phyloP scores from a whole-genome alignment of 2,329 filamentous ascomycete species.

The Fusarium sp. region DNA sequence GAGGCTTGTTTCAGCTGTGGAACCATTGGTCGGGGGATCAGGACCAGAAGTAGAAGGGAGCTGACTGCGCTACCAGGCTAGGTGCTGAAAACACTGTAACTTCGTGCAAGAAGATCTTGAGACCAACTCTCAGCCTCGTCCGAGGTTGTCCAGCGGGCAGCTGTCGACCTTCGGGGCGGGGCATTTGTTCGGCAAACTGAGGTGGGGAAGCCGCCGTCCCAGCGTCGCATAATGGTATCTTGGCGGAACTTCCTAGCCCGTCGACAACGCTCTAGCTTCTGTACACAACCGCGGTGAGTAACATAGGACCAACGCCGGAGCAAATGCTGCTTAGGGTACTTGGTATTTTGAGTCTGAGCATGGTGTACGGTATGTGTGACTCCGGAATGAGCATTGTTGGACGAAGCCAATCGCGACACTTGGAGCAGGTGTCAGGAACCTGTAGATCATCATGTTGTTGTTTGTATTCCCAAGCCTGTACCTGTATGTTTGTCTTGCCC shows the following conservation, averaged over 20 bases:
- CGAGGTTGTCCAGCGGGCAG: conserved; percentile 20
- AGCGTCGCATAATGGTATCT: conserved; percentile 2
- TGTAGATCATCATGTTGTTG: conserved; percentile 17
- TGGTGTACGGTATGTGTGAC: conserved; percentile 30
- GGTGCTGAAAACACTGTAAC: conserved; percentile 5
- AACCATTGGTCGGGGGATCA: conserved; percentile 28
- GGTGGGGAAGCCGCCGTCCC: conserved; percentile 3
- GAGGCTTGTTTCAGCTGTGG: conserved; percentile 31
- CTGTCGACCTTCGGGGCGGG: conserved; percentile 23
- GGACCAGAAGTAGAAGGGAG: conserved; percentile 38
- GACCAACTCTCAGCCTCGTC: conserved; percentile 5
- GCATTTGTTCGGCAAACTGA: conserved; percentile 33
- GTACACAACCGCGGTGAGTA: conserved; percentile 4
- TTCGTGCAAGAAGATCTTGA: background rate
- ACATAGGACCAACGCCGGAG: conserved; percentile 22
- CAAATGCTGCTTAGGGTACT: conserved; percentile 12
- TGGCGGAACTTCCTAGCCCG: conserved; percentile 6
- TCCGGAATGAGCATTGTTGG: conserved; percentile 28
- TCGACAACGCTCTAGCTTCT: conserved; percentile 7
- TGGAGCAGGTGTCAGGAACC: conserved; percentile 8
- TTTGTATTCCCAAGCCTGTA: background rate
- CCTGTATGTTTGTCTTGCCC: background rate
- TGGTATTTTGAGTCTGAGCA: conserved; percentile 13
- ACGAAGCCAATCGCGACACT: conserved; percentile 18
- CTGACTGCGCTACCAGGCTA: background rate